Conservation (phyloP, 2,329 filamentous ascomycete species). For the Monascus ruber region DNA sequence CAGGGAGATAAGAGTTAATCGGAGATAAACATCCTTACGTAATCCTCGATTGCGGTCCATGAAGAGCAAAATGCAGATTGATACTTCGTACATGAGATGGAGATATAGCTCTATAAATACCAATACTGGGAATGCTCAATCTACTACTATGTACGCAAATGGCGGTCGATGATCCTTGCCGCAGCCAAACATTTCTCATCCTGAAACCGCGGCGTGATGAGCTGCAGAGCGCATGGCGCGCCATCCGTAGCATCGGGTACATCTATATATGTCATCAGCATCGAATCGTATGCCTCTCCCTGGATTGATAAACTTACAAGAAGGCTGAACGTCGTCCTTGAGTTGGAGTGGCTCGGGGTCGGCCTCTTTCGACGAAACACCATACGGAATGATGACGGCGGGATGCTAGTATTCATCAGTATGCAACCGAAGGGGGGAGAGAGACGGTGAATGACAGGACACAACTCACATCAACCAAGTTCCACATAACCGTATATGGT, state of each 20-base stretch:
- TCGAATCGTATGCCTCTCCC: not conserved
- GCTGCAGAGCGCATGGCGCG: constrained; percentile 36
- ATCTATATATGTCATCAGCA: constrained; percentile 21
- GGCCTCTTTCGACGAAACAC: constrained; percentile 28
- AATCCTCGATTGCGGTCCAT: too few relatives aligned
- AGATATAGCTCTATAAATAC: too few relatives aligned
- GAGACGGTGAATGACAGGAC: not conserved
- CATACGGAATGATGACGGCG: constrained; percentile 35
- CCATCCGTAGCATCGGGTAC: constrained; percentile 30
- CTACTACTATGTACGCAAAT: not conserved
- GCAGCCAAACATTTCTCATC: constrained; percentile 37
- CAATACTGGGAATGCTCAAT: constrained; percentile 21
- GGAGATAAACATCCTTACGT: too few relatives aligned
- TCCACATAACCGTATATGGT: constrained; percentile 34
- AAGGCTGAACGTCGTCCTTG: constrained; percentile 7
- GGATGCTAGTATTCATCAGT: constrained; percentile 29
- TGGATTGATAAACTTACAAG: constrained; percentile 5
- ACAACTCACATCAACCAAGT: constrained; percentile 38
- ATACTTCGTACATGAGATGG: too few relatives aligned
- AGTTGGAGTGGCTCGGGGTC: constrained; percentile 18
- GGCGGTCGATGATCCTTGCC: constrained; percentile 19
- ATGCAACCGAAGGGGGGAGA: not conserved
- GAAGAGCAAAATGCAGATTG: too few relatives aligned
- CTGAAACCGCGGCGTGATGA: constrained; percentile 35
- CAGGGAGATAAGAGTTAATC: too few relatives aligned